Evolutionary conservation across 1,284 basidiomycete genomes (phyloP).

Genomic region (Ganoderma sinense): DNA sequence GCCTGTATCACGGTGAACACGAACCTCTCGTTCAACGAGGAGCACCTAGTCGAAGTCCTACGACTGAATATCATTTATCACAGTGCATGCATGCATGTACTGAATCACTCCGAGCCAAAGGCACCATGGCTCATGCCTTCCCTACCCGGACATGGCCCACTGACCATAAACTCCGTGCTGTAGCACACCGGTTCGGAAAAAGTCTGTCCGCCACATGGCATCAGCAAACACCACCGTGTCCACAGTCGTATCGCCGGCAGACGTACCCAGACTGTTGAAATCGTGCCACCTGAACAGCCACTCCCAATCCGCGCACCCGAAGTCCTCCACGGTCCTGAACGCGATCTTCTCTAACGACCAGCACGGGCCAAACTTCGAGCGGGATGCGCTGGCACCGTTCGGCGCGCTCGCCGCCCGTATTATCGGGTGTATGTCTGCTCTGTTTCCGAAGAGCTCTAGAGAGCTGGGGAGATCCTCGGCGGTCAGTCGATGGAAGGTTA

Average conservation of each 20-base stretch:
- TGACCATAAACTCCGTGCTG: too few species aligned
- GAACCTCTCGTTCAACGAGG: too few species aligned
- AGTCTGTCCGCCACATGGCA: neutral
- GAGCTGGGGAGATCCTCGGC: constrained; percentile 15
- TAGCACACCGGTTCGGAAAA: neutral
- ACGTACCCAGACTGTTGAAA: neutral
- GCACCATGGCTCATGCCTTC: too few species aligned
- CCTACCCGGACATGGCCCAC: too few species aligned
- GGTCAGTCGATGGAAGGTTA: neutral
- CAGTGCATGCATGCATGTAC: too few species aligned
- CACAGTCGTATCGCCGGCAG: neutral
- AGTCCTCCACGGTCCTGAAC: constrained; percentile 17
- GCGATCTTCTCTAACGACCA: constrained; percentile 2
- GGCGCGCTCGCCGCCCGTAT: neutral
- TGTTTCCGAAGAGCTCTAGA: constrained; percentile 16
- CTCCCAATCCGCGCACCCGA: constrained; percentile 23
- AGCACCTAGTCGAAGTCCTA: too few species aligned
- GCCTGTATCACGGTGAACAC: too few species aligned
- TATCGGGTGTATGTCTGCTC: neutral
- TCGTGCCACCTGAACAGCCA: constrained; percentile 4
- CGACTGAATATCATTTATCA: too few species aligned
- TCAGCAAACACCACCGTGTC: neutral
- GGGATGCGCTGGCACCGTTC: neutral
- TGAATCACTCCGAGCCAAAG: too few species aligned
- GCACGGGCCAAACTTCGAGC: neutral